These are phyloP conservation scores for Escovopsis sp. DNA, from an alignment of 2,329 filamentous ascomycete genomes.

Conservation along the genomic window DNA sequence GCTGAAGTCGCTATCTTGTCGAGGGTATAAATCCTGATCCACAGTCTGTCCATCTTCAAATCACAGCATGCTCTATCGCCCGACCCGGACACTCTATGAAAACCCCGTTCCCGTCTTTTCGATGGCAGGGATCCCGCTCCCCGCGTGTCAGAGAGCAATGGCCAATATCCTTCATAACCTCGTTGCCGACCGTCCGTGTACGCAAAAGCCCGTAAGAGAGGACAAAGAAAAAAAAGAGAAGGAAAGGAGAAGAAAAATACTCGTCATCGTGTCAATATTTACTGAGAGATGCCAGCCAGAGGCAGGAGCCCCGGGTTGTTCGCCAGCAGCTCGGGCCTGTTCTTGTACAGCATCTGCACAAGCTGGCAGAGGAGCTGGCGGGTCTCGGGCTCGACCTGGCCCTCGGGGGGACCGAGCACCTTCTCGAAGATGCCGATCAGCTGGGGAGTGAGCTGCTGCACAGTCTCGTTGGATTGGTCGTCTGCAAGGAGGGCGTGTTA, in stretches of 20 bases:
- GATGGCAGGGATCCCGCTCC: conserved; percentile 3
- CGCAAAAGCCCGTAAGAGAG: neutral
- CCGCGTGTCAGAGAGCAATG: conserved; percentile 5
- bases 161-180: conserved; percentile 7
- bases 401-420: conserved; percentile 55
- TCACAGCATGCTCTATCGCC: conserved; percentile 1
- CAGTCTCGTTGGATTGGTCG: conserved; percentile 51
- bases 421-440: conserved; percentile 59
- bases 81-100: conserved; percentile 4
- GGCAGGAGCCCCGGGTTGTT: conserved; percentile 18
- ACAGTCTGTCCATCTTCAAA: neutral
- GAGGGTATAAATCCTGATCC: neutral
- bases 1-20: neutral
- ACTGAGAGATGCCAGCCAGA: conserved; percentile 13
- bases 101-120: neutral
- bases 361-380: conserved; percentile 51
- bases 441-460: conserved; percentile 54
- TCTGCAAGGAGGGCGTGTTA: conserved; percentile 25
- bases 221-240: too few species aligned
- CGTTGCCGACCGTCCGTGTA: conserved; percentile 2
- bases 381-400: conserved; percentile 62
- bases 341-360: conserved; percentile 33
- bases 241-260: too few species aligned
- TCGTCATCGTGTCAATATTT: neutral
- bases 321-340: conserved; percentile 19